Evolutionary conservation across 2,329 filamentous ascomycete genomes (phyloP), one percentile per base, ranked within the genome.

Genomic region (Hymenoscyphus albidus): DNA sequence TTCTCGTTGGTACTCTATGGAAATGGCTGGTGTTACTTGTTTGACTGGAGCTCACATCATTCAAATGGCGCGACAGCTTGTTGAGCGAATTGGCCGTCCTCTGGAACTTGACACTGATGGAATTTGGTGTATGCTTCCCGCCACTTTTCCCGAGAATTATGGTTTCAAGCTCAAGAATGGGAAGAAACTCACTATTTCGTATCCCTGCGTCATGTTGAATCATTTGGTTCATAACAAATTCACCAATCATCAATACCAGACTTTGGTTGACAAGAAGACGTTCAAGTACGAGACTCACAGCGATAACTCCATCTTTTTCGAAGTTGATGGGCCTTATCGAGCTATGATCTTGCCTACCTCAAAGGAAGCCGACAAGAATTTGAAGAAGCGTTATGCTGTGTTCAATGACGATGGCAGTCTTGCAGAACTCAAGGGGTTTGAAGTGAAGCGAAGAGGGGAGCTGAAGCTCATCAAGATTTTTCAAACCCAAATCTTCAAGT

Each of bases 381-480:
- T 99, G 84, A 99, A 99, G 81, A 99, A 99, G 80, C 88, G 95
- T 74, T 99, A 99, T 76, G 95, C 96, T 51, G 95, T 99, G 3
- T 99, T 99, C 85, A 99, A 99, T 74, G 91, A 98, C 67, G 95
- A 99, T 73, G 95, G 96, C 48, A 96, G 89, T 76, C 82, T 99
- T 61, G 95, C 95, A 14, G 95, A 99, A 76, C 78, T 99, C 74
- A 99, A 99, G 75, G 95, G 95, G 5, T 99, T 99, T 74, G 95
- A 99, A 74, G 88, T 99, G 70, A 99, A 99, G 81, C 89, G 95
- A 76, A 86, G 95, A 85, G 95, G 95, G 82, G 95, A 99, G 79
- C 81, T 99, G 71, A 99, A 99, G 80, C 88, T 99, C 71, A 99
- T 99, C 85, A 99, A 99, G 79, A 99, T 98, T 75, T 99, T 99